Percentiles rank a stretch among this genome's conserved stretches.
Evolutionary conservation across 495 filamentous ascomycete species (phyloP).

Genomic region (Aspergillus kassunensis): DNA sequence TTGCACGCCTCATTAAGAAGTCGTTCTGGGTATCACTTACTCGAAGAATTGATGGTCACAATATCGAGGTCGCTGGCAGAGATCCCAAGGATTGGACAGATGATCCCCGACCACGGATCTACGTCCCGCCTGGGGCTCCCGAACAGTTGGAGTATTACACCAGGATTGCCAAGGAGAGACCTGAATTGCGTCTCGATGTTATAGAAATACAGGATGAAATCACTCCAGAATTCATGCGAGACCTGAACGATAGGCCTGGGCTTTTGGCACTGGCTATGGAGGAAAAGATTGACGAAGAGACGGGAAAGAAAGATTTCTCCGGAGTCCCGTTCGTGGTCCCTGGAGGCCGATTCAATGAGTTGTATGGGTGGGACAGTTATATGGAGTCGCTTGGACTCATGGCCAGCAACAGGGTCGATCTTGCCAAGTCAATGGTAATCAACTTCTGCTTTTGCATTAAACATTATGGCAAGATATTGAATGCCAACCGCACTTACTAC

Average conservation of each 20-base stretch:
- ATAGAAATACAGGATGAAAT: slow-evolving; percentile 65
- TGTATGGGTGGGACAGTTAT: slow-evolving; percentile 98
- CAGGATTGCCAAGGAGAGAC: slow-evolving; percentile 65
- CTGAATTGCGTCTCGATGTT: slow-evolving; percentile 83
- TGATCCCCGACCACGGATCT: slow-evolving; percentile 86
- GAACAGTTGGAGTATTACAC: slow-evolving; percentile 88
- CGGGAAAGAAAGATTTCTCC: slow-evolving; percentile 60
- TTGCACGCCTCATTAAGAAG: slow-evolving; percentile 78
- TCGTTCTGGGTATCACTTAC: slow-evolving; percentile 90
- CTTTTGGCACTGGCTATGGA: slow-evolving; percentile 89
- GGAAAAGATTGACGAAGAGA: slow-evolving; percentile 56
- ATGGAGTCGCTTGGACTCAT: slow-evolving; percentile 90
- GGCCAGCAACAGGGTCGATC: slow-evolving; percentile 71
- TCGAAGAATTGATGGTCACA: slow-evolving; percentile 79
- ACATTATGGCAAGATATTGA: slow-evolving; percentile 97
- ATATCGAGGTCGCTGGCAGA: slow-evolving; percentile 75
- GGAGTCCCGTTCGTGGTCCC: slow-evolving; percentile 95
- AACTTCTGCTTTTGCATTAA: slow-evolving; percentile 98
- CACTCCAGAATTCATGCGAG: slow-evolving; percentile 68
- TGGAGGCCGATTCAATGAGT: slow-evolving; percentile 92
- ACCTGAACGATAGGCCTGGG: slow-evolving; percentile 80
- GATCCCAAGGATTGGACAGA: slow-evolving; percentile 91
- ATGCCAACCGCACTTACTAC: slow-evolving; percentile 95
- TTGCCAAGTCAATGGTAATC: slow-evolving; percentile 87
- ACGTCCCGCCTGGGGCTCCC: slow-evolving; percentile 77